Base-by-base conservation (phyloP, 2,329 filamentous ascomycete species). In the Sporothrix inflata region DNA sequence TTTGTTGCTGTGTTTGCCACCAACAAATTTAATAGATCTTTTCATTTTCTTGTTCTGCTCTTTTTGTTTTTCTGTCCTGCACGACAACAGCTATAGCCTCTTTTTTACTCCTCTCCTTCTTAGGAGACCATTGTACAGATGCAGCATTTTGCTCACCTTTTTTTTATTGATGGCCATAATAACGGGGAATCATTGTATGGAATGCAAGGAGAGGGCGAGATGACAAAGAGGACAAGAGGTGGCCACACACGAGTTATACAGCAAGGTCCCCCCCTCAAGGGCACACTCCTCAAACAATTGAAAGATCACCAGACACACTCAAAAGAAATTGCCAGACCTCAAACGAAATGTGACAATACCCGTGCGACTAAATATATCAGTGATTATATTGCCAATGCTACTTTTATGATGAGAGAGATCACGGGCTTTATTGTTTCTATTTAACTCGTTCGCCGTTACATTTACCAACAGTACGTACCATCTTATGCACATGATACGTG, bases 41-140 rank as follows among this genome's bases (percentile, higher is more conserved):
- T 66, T 21, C 61, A 66, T 66, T 66, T 65, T 66, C 3, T 38
- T 38, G 42, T 68, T 65, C 40, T 63, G 40, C 70, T 53, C 11
- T 65, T 53, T 30, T 65, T 69, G 42, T 2, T 21, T 42, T n/a
- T 67, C 42, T 55, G 57, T 21, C 57, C 7, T 27, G 21, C 21
- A 27, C 12, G 34, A 24, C n/a, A 34, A 24, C 19, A 34, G 9
- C 40, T 60, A 60, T 69, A 19, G 30, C 51, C 53, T 55, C 42
- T 53, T 61, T 30, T 24, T 49, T 3, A 42, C 60, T 65, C 21
- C 38, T 19, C 21, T 40, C 3, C 21, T 53, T 34, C 14, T 11
- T 8, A n/a, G 60, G 38, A 45, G 38, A 40, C 55, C 34, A 65
- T 19, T 65, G 60, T 65, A 65, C 60, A 65, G 21, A 45, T 42